A percentile compares a stretch with the other conserved stretches of the same genome.
Conservation (phyloP, 805 yeast genomes). For the Barnettozyma botsteinii region DNA sequence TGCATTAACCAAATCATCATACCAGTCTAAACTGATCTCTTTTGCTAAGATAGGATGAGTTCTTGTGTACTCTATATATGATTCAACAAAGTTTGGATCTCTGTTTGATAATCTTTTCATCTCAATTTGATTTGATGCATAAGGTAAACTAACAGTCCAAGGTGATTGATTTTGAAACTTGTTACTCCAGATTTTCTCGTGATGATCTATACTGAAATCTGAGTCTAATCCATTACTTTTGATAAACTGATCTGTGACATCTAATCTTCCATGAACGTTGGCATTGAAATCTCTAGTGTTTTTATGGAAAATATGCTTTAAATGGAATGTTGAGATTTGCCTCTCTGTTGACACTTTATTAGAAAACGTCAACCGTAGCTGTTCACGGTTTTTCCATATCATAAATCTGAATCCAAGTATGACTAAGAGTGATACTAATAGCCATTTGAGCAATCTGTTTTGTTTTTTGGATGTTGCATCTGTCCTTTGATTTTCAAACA, state of each 20-base stretch:
- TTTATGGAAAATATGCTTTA: slow-evolving; percentile 60
- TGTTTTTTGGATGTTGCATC: neutral
- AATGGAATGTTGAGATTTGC: slow-evolving; percentile 20
- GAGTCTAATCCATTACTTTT: slow-evolving; percentile 8
- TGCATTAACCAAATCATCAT: slow-evolving; percentile 43
- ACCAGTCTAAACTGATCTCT: slow-evolving; percentile 58
- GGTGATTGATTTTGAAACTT: slow-evolving; percentile 32
- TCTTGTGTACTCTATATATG: slow-evolving; percentile 53
- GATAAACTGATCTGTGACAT: slow-evolving; percentile 40
- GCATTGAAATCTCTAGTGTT: slow-evolving; percentile 40
- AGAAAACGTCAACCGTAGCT: neutral
- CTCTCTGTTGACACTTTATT: neutral
- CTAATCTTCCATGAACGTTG: slow-evolving; percentile 43
- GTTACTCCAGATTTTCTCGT: slow-evolving; percentile 13
- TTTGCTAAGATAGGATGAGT: slow-evolving; percentile 29
- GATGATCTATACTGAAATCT: neutral
- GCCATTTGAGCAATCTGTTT: neutral
- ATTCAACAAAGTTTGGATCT: slow-evolving; percentile 58
- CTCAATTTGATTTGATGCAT: slow-evolving; percentile 17
- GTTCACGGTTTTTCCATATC: neutral
- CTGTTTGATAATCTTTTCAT: slow-evolving; percentile 39
- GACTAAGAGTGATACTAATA: neutral
- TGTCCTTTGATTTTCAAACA: slow-evolving; percentile 1
- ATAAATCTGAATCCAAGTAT: neutral
- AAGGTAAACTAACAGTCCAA: slow-evolving; percentile 32